Conservation (phyloP, 306 rosid species). For the Prunus persica region Prunus_persica_NCBIv2 NC_034010.1:6701001-6701500, state of each 20-base stretch:
- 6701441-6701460: background rate
- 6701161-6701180: slow-evolving; percentile 52
- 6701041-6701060: background rate
- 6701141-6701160: background rate
- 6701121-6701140: background rate
- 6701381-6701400: slow-evolving; percentile 69
- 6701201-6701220: slow-evolving; percentile 33
- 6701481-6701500: background rate
- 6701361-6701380: slow-evolving; percentile 60
- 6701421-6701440: slow-evolving; percentile 11
- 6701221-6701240: slow-evolving; percentile 54
- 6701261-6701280: background rate
- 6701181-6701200: slow-evolving; percentile 21
- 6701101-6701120: background rate
- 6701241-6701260: slow-evolving; percentile 41
- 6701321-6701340: background rate
- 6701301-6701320: background rate
- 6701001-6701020: background rate
- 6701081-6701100: background rate
- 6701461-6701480: background rate
- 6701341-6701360: slow-evolving; percentile 38
- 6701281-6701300: background rate
- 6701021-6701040: background rate
- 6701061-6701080: background rate
- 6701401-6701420: slow-evolving; percentile 63